Evolutionary conservation across 1,284 basidiomycete genomes (phyloP), one percentile per base, ranked within the genome.

Genomic region (Sporisorium sorghi): DNA sequence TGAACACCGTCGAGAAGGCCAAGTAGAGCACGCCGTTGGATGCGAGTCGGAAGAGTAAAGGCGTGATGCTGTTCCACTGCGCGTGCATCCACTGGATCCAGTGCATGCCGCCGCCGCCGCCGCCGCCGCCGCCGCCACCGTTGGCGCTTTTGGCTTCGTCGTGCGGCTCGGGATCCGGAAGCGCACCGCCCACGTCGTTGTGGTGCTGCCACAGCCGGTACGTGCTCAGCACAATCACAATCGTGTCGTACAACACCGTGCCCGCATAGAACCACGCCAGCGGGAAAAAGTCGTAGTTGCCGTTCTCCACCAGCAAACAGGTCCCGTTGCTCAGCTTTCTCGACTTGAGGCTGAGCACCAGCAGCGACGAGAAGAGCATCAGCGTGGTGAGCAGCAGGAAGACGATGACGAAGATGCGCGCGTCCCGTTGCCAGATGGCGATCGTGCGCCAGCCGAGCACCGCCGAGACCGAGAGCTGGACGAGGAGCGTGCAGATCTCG

Each of bases 371-470:
- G 19, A 68, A 54, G 14, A 57, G 65, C 62, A 79, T 67, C 26
- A 80, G 54, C 14, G 59, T 53, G 26, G 58, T 28, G 11, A 70
- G 58, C 12, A 81, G 68, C 1, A 61, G 49, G 9, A 44, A 32
- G 21, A 80, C 52, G 28, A 73, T 60, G 30, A 74, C 58, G 26
- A 74, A 47, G 46, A 81, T 73, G 9, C 72, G 63, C 11, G 62
- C 62, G 30, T 71, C 64, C 26, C 66, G 65, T 17, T 76, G 66
- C 79, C 79, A 81, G 21, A 81, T 81, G 3, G 78, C 79, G 23
- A 76, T 55, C 11, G 79, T 77, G 26, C 79, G 69, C 79, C 79
- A 80, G 0, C 65, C 72, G 17, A 81, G 76, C 10, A 74, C 64
- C 17, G 63, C 53, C 1, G 72, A 58, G 15, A 78, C 70, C 6